Evolutionary conservation across 441 rosid genomes (phyloP).

Genomic region (Daphne laureola): DNA sequence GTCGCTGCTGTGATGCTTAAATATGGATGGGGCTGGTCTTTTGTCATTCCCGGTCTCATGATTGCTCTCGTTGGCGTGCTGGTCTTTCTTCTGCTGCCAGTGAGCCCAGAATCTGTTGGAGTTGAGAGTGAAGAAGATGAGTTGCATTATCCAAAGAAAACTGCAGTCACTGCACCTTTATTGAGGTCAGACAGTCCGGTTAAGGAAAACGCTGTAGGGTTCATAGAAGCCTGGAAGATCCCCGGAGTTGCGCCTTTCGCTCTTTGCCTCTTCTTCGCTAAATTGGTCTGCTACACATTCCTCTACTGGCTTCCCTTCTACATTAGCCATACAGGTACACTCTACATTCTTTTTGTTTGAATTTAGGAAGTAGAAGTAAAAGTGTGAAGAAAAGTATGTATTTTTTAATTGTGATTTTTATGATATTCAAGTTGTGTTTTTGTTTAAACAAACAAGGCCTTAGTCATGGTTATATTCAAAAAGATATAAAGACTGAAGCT

Average conservation of each 20-base stretch:
- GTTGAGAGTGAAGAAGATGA: constrained; percentile 43
- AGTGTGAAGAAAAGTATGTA: no score
- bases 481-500: no score
- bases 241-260: constrained; percentile 97
- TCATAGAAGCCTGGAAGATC: constrained; percentile 91
- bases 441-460: no score
- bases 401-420: no score
- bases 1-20: constrained; percentile 66
- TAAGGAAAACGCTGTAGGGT: constrained; percentile 65
- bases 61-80: constrained; percentile 47
- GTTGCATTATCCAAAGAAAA: constrained; percentile 35
- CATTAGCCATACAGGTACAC: constrained; percentile 81
- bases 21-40: constrained; percentile 99
- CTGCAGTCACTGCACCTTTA: constrained; percentile 38
- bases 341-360: constrained; percentile 1
- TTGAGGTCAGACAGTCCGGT: constrained; percentile 30
- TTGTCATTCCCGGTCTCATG: constrained; percentile 67
- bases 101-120: constrained; percentile 69
- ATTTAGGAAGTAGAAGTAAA: no score
- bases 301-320: constrained; percentile 99
- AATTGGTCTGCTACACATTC: constrained; percentile 93
- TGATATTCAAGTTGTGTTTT: no score
- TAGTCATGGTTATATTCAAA: no score
- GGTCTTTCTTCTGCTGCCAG: constrained; percentile 63
- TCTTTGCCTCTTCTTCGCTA: constrained; percentile 85